These are phyloP conservation scores for Mycena galericulata DNA, from an alignment of 768 basidiomycete species.

Conservation along the genomic window DNA sequence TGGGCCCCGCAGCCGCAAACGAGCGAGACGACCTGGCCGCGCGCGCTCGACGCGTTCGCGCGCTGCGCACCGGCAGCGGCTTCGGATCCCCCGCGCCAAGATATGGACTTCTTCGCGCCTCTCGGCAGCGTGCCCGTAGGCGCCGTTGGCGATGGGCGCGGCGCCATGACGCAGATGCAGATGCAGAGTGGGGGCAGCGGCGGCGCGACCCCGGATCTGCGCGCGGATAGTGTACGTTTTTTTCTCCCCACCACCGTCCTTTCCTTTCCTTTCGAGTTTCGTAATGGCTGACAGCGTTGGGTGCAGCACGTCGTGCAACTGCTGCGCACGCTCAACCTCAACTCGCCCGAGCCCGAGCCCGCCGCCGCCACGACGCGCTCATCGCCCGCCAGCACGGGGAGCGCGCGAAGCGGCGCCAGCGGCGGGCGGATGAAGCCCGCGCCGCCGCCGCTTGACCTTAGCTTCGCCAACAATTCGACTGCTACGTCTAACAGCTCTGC, in stretches of 20 bases:
- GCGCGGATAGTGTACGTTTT: slow-evolving; percentile 59
- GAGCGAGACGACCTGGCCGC: slow-evolving; percentile 75
- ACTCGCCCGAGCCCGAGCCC: slow-evolving; percentile 72
- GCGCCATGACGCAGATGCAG: too few species aligned
- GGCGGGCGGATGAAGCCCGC: slow-evolving; percentile 12
- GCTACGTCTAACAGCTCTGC: slow-evolving; percentile 7
- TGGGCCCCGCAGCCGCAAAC: slow-evolving; percentile 88
- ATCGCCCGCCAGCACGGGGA: slow-evolving; percentile 55
- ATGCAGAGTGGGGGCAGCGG: slow-evolving; percentile 5
- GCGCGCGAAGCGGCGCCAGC: slow-evolving; percentile 5
- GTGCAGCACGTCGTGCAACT: slow-evolving; percentile 83
- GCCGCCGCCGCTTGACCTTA: slow-evolving; percentile 30
- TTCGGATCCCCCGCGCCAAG: slow-evolving; percentile 61
- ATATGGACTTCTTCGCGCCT: slow-evolving; percentile 80
- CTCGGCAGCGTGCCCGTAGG: slow-evolving; percentile 66
- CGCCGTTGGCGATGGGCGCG: slow-evolving; percentile 78
- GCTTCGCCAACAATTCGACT: slow-evolving; percentile 25
- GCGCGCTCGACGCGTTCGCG: slow-evolving; percentile 70
- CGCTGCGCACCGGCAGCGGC: slow-evolving; percentile 24
- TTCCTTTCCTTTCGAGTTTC: slow-evolving; percentile 35
- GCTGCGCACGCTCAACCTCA: slow-evolving; percentile 81
- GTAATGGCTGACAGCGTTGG: slow-evolving; percentile 35
- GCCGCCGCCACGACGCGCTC: slow-evolving; percentile 56
- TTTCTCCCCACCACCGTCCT: too few species aligned
- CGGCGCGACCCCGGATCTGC: slow-evolving; percentile 25